Base-by-base conservation (phyloP, 2,329 filamentous ascomycete species). In the Onygenales sp. region DNA sequence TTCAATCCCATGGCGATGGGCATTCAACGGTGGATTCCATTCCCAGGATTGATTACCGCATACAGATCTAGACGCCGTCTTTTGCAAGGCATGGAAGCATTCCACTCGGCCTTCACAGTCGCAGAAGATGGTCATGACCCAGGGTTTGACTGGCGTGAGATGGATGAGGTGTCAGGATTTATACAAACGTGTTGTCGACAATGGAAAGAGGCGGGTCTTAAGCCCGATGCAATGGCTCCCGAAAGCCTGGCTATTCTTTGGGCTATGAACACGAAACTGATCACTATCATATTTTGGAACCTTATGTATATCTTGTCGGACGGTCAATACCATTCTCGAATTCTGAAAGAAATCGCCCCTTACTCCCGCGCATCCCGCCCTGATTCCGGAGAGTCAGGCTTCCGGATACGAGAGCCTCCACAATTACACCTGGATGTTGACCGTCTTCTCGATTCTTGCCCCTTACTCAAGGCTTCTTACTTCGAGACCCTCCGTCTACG, bases 1-100 rank as follows among this genome's bases (percentile, higher is more conserved):
- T 80, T 82, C 60, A 72, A 76, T 44, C 72, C 74, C 17, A 69
- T 85, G 32, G 69, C 78, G 2, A 69, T 77, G 8, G 82, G 82
- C 0, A 61, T 81, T 4, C 80, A 81, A 11, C 73, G 77, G 21
- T 80, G 78, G 71, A 63, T 76, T 14, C 81, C 81, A 3, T 68
- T 79, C 31, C 79, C 79, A 2, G 69, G 72, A 0, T 64, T 79
- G 9, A 73, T 73, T 3, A 65, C 69, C 32, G 77, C 79, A 8
- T 72, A 78, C 59, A 68, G 74, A 39, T 73, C 75, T 14, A 68
- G 76, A 9, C 66, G 68, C 32, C 68, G 71, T 46, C 59, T 78
- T 32, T 62, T 72, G 38, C 58, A 69, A 48, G 65, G 67, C 8
- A 60, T 79, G 43, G 64, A 69, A 3, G 66, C 69, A 13, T 71